A percentile compares a stretch with the other conserved stretches of the same genome.
These are phyloP conservation scores for Ambrosia trifida DNA, from an alignment of 129 eudicot species.

Conservation along the genomic window DNA sequence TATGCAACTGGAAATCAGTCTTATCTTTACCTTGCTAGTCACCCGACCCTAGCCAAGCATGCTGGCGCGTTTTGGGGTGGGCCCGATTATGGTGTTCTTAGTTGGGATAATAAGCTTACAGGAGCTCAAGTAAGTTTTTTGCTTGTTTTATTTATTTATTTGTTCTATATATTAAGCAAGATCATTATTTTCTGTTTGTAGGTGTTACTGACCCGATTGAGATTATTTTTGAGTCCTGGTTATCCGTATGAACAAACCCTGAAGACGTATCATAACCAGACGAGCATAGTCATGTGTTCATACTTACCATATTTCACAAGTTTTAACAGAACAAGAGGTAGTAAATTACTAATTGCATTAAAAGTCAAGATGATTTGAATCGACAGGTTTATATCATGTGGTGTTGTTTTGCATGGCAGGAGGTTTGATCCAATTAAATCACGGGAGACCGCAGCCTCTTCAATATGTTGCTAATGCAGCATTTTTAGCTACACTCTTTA, in stretches of 20 bases:
- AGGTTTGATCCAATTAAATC: constrained; percentile 74
- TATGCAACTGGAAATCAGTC: constrained; percentile 86
- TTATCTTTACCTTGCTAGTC: constrained; percentile 76
- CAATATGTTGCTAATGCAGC: constrained; percentile 83
- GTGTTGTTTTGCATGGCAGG: constrained; percentile 39
- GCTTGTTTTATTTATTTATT: neutral
- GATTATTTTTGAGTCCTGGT: constrained; percentile 91
- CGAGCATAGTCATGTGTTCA: constrained; percentile 76
- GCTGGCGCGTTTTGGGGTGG: constrained; percentile 98
- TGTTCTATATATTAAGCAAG: neutral
- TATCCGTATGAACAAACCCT: constrained; percentile 82
- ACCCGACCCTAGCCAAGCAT: constrained; percentile 69
- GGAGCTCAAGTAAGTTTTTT: constrained; percentile 83
- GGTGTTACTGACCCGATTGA: constrained; percentile 87
- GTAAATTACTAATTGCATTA: neutral
- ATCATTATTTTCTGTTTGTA: constrained; percentile 25
- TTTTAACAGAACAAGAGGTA: constrained; percentile 82
- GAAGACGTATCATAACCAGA: constrained; percentile 77
- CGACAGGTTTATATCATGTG: neutral
- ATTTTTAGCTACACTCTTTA: constrained; percentile 66
- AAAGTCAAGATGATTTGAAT: neutral
- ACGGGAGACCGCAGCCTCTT: constrained; percentile 85
- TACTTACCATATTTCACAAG: constrained; percentile 68
- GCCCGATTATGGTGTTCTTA: constrained; percentile 80
- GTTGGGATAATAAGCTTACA: constrained; percentile 96